Percentiles rank a stretch among this genome's conserved stretches.
Evolutionary conservation across 1,284 basidiomycete genomes (phyloP).

Genomic region (Ceratobasidium sp.): DNA sequence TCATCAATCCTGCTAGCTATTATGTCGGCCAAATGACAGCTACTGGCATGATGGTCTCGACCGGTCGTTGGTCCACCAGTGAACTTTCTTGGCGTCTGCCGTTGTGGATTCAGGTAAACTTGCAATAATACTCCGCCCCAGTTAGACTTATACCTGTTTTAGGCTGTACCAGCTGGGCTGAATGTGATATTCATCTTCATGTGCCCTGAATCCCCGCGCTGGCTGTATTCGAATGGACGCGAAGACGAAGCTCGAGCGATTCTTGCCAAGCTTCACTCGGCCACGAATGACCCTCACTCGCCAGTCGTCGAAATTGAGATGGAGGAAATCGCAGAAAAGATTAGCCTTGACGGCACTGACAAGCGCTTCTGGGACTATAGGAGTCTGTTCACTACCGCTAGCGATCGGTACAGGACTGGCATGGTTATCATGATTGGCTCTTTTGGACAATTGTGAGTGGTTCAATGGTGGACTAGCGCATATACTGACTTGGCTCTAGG

Average conservation of each 20-base stretch:
- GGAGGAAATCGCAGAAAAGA: slow-evolving; percentile 60
- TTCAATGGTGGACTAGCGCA: slow-evolving; percentile 49
- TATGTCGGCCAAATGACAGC: slow-evolving; percentile 62
- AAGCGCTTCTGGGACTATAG: slow-evolving; percentile 63
- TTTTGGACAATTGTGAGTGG: slow-evolving; percentile 53
- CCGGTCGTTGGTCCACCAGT: slow-evolving; percentile 54
- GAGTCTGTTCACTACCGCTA: slow-evolving; percentile 54
- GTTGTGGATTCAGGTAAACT: slow-evolving; percentile 56
- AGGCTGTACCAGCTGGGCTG: slow-evolving; percentile 56
- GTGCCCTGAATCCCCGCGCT: slow-evolving; percentile 62
- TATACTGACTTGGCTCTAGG: background rate
- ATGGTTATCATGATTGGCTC: slow-evolving; percentile 61
- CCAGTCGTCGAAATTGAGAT: slow-evolving; percentile 61
- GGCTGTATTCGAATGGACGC: slow-evolving; percentile 58
- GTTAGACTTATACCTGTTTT: background rate
- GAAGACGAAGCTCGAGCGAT: slow-evolving; percentile 53
- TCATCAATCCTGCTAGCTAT: slow-evolving; percentile 50
- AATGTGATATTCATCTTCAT: slow-evolving; percentile 57
- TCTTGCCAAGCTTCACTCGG: slow-evolving; percentile 58
- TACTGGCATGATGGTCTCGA: slow-evolving; percentile 60
- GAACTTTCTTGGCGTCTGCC: slow-evolving; percentile 59
- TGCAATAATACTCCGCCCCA: background rate
- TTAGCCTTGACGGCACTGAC: slow-evolving; percentile 51
- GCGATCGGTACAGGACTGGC: slow-evolving; percentile 58
- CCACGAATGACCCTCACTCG: slow-evolving; percentile 55